These are phyloP conservation scores for Sequoia sempervirens DNA, from an alignment of 75 land plant species.

Conservation along the genomic window DNA sequence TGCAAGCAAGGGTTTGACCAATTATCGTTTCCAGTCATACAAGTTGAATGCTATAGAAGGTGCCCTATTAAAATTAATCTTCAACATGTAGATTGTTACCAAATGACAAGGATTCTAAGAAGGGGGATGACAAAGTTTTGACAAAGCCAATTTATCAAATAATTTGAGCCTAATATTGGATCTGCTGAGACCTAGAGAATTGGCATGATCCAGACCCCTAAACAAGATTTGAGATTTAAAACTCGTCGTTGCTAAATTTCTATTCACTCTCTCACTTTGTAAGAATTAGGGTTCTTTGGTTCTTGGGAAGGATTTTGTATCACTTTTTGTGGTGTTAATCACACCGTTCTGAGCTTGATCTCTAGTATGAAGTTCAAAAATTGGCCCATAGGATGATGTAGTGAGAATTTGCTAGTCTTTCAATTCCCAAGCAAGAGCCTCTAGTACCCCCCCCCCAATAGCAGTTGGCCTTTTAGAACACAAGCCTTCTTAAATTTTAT, in stretches of 20 bases:
- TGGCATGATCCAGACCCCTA: slow-evolving; percentile 37
- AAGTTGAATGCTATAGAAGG: slow-evolving; percentile 44
- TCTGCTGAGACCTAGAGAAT: slow-evolving; percentile 35
- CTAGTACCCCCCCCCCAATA: neutral
- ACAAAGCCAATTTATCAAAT: slow-evolving; percentile 65
- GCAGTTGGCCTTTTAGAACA: neutral
- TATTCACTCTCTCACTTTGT: neutral
- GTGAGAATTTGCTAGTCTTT: neutral
- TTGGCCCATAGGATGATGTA: neutral
- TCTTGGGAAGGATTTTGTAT: neutral
- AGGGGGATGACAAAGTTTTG: slow-evolving; percentile 41
- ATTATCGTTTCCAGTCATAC: slow-evolving; percentile 30
- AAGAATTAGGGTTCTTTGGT: neutral
- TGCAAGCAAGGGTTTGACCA: slow-evolving; percentile 33
- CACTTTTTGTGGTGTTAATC: neutral
- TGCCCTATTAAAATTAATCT: slow-evolving; percentile 33
- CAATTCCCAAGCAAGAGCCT: neutral
- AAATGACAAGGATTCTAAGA: slow-evolving; percentile 8
- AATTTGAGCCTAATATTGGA: slow-evolving; percentile 42
- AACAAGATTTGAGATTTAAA: slow-evolving; percentile 17
- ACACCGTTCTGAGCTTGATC: neutral
- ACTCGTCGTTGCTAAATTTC: neutral
- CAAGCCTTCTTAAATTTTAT: neutral
- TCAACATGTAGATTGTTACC: slow-evolving; percentile 35
- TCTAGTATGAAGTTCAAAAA: neutral